Evolutionary conservation across 192 early-diverging fungal species (phyloP), one percentile per base, ranked within the genome.

Genomic region (Diversispora eburnea): DNA sequence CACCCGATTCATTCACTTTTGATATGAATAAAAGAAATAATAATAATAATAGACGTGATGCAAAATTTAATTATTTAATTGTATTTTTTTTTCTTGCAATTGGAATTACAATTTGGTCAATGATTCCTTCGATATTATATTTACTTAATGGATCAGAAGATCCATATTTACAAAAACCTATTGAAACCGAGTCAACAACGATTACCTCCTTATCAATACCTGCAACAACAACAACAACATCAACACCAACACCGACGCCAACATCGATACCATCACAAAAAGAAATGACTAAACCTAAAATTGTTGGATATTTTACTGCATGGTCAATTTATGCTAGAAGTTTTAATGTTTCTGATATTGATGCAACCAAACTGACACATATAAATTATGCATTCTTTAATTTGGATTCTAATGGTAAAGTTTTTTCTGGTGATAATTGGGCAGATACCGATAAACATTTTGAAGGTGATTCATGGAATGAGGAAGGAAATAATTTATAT

Each of bases 331-430:
- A 93, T 73, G 88, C 80, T 79, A 84, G 91, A 76, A 83, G 79
- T 42, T 90, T 86, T 74, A 82, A 82, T 67, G 89, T 90, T 7
- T 69, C 81, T 48, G 84, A 91, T 64, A 72, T 94, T 8, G 88
- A 92, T 68, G 78, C 79, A 25, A 59, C 71, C 7, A 86, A 88
- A 56, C 77, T 94, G 47, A 88, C 92, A n/a, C 91, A 94, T 68
- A 68, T 94, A 58, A 86, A 90, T 71, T 94, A 94, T 73, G 91
- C 86, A 15, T 94, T 94, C 82, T 91, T 90, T 51, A 90, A 92
- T 65, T 81, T 92, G 12, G 73, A 84, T 59, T 77, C 79, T 0
- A 82, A 89, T 62, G 90, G 92, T 49, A 79, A 81, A 22, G 85
- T 94, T 39, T 84, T 88, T 51, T 77, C 92, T 39, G 86, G 85